These are phyloP conservation scores for Xylariales sp. DNA, from an alignment of 2,329 filamentous ascomycete genomes.

Conservation along the genomic window DNA sequence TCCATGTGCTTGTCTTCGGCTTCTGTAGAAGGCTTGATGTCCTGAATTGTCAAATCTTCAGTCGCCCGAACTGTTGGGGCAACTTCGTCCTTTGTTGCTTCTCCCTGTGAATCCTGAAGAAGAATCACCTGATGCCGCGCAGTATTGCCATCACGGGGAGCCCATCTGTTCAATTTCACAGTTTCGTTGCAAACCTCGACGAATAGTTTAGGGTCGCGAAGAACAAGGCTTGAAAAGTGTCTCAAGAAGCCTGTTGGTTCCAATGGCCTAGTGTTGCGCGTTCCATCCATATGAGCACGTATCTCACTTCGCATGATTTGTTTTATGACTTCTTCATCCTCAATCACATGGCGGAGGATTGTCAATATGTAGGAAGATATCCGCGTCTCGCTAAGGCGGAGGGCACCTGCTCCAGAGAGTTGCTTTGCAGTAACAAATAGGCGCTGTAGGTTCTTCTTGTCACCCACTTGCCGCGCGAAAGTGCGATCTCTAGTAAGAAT, in stretches of 20 bases:
- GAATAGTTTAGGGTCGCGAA: slow-evolving; percentile 87
- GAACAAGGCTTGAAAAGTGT: slow-evolving; percentile 79
- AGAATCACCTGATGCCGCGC: slow-evolving; percentile 53
- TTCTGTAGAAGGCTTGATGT: slow-evolving; percentile 72
- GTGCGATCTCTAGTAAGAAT: slow-evolving; percentile 85
- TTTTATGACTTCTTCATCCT: slow-evolving; percentile 90
- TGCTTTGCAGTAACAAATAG: slow-evolving; percentile 97
- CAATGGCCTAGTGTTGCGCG: slow-evolving; percentile 63
- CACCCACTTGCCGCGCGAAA: slow-evolving; percentile 79
- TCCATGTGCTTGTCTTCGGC: slow-evolving; percentile 68
- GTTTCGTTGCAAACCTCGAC: slow-evolving; percentile 88
- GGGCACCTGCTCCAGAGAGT: slow-evolving; percentile 80
- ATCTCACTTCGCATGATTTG: slow-evolving; percentile 95
- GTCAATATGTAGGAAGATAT: slow-evolving; percentile 77
- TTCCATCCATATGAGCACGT: slow-evolving; percentile 75
- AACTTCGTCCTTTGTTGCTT: slow-evolving; percentile 54
- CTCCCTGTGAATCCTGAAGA: slow-evolving; percentile 55
- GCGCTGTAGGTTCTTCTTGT: slow-evolving; percentile 89
- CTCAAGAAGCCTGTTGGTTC: slow-evolving; percentile 82
- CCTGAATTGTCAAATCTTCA: slow-evolving; percentile 60
- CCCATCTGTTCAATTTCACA: slow-evolving; percentile 76
- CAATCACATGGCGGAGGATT: slow-evolving; percentile 89
- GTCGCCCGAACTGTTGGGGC: slow-evolving; percentile 60
- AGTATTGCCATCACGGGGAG: slow-evolving; percentile 49
- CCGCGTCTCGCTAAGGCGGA: slow-evolving; percentile 71